Evolutionary conservation across 2,329 filamentous ascomycete genomes (phyloP).

Genomic region (Ampelomyces quisqualis): DNA sequence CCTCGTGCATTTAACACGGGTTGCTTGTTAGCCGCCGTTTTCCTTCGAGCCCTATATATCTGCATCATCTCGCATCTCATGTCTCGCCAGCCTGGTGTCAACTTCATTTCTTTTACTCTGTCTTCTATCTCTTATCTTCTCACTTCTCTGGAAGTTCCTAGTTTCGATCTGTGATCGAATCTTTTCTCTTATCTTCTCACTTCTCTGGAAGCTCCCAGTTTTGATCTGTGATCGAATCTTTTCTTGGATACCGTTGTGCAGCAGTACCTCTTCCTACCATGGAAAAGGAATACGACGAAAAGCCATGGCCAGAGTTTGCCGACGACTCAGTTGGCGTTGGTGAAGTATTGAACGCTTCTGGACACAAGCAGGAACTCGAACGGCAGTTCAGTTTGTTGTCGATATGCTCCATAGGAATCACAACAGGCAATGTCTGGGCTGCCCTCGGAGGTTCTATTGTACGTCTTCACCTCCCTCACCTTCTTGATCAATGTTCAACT

Average conservation of each 20-base stretch:
- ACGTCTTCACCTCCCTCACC: too few species aligned
- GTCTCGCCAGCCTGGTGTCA: neutral
- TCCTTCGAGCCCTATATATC: neutral
- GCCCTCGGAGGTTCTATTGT: constrained; percentile 53
- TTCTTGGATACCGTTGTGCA: too few species aligned
- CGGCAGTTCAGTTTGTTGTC: constrained; percentile 52
- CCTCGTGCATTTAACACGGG: neutral
- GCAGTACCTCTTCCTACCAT: constrained; percentile 2
- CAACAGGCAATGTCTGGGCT: constrained; percentile 48
- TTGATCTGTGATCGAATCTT: constrained; percentile 10
- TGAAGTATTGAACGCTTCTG: constrained; percentile 52
- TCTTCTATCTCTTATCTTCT: too few species aligned
- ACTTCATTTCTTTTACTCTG: too few species aligned
- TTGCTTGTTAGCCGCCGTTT: too few species aligned
- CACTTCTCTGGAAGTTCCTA: too few species aligned
- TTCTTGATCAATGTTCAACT: too few species aligned
- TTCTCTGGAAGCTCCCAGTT: too few species aligned
- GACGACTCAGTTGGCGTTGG: constrained; percentile 26
- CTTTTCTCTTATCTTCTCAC: too few species aligned
- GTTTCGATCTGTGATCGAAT: constrained; percentile 10
- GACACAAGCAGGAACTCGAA: constrained; percentile 55
- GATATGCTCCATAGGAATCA: constrained; percentile 51
- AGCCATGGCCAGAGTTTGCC: constrained; percentile 12
- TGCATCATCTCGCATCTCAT: neutral
- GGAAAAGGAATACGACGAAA: constrained; percentile 15